A percentile compares a stretch with the other conserved stretches of the same genome.
phyloP scores from a whole-genome alignment of 2,329 filamentous ascomycete genomes.

The Metarhizium sp. region DNA sequence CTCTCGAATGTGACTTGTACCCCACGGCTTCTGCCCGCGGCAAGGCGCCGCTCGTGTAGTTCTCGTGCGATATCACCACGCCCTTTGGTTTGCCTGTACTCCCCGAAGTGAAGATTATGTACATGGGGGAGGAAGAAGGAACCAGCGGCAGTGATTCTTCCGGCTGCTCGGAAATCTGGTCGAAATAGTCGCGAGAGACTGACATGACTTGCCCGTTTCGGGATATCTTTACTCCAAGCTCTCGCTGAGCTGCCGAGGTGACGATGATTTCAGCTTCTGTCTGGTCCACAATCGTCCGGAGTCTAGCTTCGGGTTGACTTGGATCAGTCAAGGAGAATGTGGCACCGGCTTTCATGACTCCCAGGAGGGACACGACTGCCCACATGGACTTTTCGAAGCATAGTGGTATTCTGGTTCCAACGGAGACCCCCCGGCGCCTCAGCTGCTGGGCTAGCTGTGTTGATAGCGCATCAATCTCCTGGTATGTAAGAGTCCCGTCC shows the following conservation, averaged over 20 bases:
- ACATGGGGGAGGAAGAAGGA: constrained; percentile 34
- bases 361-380: constrained; percentile 35
- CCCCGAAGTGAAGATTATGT: constrained; percentile 56
- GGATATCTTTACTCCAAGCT: constrained; percentile 27
- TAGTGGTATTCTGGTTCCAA: constrained; percentile 36
- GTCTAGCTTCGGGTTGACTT: constrained; percentile 33
- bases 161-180: constrained; percentile 10
- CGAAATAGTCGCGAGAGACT: constrained; percentile 17
- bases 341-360: constrained; percentile 38
- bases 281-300: constrained; percentile 35
- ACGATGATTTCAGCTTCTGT: constrained; percentile 28
- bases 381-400: constrained; percentile 41
- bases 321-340: constrained; percentile 38
- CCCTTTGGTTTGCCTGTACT: constrained; percentile 57
- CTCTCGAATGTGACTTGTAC: constrained; percentile 30
- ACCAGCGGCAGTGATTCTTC: constrained; percentile 22
- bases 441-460: constrained; percentile 31
- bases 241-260: constrained; percentile 28
- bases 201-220: constrained; percentile 23
- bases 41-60: constrained; percentile 35
- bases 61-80: constrained; percentile 41
- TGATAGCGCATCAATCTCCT: constrained; percentile 32
- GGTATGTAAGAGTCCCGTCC: constrained; percentile 39
- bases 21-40: constrained; percentile 32
- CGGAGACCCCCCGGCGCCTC: constrained; percentile 21